Conservation (phyloP, 768 basidiomycete species). For the Podaxis pistillaris region DNA sequence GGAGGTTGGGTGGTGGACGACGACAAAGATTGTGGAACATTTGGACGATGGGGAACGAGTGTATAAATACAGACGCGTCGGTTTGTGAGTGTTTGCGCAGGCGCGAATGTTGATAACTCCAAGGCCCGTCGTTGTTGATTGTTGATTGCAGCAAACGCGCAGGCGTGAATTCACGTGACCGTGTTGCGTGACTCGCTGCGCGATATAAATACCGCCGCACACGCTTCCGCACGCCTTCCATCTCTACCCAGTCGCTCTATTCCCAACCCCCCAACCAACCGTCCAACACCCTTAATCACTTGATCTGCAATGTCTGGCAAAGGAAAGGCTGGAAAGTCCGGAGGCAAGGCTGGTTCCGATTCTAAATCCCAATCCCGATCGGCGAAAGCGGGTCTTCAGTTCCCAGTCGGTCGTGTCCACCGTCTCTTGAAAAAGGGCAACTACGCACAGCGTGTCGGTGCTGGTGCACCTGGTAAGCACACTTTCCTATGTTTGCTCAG, state of each 20-base stretch:
- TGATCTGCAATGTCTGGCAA: slow-evolving; percentile 12
- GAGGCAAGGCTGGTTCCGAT: slow-evolving; percentile 34
- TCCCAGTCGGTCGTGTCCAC: slow-evolving; percentile 92
- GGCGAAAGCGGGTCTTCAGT: slow-evolving; percentile 71
- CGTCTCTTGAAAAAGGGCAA: slow-evolving; percentile 85
- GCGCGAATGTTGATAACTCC: background rate
- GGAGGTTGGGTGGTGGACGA: slow-evolving; percentile 23
- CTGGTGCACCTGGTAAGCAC: slow-evolving; percentile 55
- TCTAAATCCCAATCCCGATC: slow-evolving; percentile 70
- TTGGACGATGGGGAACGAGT: background rate
- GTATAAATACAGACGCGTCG: slow-evolving; percentile 16
- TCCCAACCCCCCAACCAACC: slow-evolving; percentile 15
- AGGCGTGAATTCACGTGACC: background rate
- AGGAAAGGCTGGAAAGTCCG: background rate
- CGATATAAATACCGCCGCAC: slow-evolving; percentile 36
- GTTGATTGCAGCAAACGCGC: slow-evolving; percentile 8
- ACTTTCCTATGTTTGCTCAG: slow-evolving; percentile 11
- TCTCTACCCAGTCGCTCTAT: slow-evolving; percentile 15
- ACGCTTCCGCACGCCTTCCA: slow-evolving; percentile 7
- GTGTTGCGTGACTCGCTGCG: slow-evolving; percentile 14
- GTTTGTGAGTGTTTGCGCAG: slow-evolving; percentile 11
- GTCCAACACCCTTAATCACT: slow-evolving; percentile 14
- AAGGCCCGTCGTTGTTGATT: slow-evolving; percentile 11
- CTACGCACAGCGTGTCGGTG: slow-evolving; percentile 84
- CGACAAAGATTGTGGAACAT: slow-evolving; percentile 6